Percentiles rank a stretch among this genome's conserved stretches.
Evolutionary conservation across 306 rosid species (phyloP).

Genomic region (Dalbergia cultrata): DNA sequence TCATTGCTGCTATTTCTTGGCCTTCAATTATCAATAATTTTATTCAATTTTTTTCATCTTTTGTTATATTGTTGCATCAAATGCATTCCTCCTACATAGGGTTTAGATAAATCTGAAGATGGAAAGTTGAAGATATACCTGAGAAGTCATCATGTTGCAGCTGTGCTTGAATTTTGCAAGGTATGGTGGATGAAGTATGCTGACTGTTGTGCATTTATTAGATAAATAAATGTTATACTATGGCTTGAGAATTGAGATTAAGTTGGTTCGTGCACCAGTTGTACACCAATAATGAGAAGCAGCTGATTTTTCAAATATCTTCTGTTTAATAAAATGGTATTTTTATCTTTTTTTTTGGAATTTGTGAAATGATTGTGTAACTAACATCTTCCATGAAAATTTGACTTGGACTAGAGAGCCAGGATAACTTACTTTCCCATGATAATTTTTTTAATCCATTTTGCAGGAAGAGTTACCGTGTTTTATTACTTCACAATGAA

Average conservation of each 20-base stretch:
- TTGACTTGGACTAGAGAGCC: constrained; percentile 37
- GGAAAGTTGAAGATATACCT: constrained; percentile 80
- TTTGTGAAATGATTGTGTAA: neutral
- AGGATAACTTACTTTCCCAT: constrained; percentile 4
- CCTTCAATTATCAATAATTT: neutral
- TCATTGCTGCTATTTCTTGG: constrained; percentile 21
- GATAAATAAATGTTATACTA: constrained; percentile 33
- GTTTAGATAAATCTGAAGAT: constrained; percentile 72
- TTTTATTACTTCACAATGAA: neutral
- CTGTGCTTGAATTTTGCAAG: constrained; percentile 88
- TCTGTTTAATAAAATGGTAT: constrained; percentile 16
- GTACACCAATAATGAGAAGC: constrained; percentile 6
- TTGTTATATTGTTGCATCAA: constrained; percentile 31
- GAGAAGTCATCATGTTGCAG: constrained; percentile 79
- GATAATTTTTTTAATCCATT: neutral
- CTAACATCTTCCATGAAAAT: constrained; percentile 1
- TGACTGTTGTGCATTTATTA: constrained; percentile 8
- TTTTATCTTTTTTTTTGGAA: constrained; percentile 22
- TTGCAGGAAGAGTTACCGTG: neutral
- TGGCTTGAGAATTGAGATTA: constrained; percentile 5
- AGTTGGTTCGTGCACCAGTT: constrained; percentile 27
- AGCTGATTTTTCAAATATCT: constrained; percentile 11
- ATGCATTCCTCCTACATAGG: constrained; percentile 55
- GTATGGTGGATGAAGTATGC: constrained; percentile 54
- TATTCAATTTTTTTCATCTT: neutral